phyloP scores from a whole-genome alignment of 176 grass and related monocot species.

The Cocos nucifera region DNA sequence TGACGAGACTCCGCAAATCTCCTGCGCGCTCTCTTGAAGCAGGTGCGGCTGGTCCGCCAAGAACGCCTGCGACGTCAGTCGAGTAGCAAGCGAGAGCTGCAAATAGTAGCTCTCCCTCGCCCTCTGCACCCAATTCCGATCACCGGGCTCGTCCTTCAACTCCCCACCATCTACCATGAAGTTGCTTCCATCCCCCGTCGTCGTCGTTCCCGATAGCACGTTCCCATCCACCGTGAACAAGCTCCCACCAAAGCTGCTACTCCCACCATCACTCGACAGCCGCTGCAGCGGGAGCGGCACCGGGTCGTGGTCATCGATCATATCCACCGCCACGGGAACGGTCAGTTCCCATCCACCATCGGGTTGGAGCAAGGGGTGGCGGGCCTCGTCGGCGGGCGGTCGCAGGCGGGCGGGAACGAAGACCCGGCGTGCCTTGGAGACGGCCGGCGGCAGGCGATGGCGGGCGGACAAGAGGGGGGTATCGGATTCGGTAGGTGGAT shows the following conservation, averaged over 20 bases:
- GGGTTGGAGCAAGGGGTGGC: conserved; percentile 8
- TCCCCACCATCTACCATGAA: neutral
- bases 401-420: neutral
- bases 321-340: neutral
- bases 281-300: conserved; percentile 4
- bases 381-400: neutral
- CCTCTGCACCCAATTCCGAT: conserved; percentile 51
- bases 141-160: neutral
- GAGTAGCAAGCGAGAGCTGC: conserved; percentile 66
- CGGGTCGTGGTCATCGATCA: conserved; percentile 6
- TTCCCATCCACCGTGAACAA: conserved; percentile 32
- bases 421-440: neutral
- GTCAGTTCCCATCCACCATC: neutral
- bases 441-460: neutral
- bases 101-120: conserved; percentile 82
- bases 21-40: conserved; percentile 8
- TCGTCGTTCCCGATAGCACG: conserved; percentile 25
- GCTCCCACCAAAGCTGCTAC: conserved; percentile 27
- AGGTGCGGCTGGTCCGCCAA: conserved; percentile 46
- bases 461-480: neutral
- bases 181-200: conserved; percentile 4
- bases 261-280: conserved; percentile 19
- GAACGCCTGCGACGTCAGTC: conserved; percentile 78
- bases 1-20: conserved; percentile 21
- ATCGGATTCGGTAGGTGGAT: neutral